Evolutionary conservation across 768 basidiomycete species (phyloP).

Genomic region (Tremella mesenterica): DNA sequence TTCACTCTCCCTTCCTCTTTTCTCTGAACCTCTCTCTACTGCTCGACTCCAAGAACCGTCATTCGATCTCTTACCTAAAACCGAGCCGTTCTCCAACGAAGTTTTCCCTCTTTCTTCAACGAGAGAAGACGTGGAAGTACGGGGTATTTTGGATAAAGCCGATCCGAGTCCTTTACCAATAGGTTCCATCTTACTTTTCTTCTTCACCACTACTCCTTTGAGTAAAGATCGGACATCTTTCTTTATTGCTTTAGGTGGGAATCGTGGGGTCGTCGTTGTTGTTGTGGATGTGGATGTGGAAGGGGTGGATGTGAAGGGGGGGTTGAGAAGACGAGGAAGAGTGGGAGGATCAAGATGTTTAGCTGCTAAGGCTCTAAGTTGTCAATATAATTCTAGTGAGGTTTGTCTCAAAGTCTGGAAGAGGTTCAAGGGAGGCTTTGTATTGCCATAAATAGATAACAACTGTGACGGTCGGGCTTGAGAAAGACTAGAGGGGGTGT

Average conservation of each 20-base stretch:
- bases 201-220: slow-evolving; percentile 43
- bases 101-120: too few relatives aligned
- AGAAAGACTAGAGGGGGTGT: too few relatives aligned
- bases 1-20: background rate
- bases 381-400: background rate
- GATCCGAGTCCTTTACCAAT: background rate
- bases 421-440: too few relatives aligned
- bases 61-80: too few relatives aligned
- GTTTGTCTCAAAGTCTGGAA: background rate
- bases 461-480: too few relatives aligned
- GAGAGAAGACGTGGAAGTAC: too few relatives aligned
- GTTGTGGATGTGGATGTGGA: slow-evolving; percentile 5
- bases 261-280: slow-evolving; percentile 5
- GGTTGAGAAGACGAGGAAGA: background rate
- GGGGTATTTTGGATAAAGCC: too few relatives aligned
- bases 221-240: slow-evolving; percentile 40
- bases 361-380: slow-evolving; percentile 17
- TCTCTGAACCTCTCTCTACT: background rate
- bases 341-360: slow-evolving; percentile 7
- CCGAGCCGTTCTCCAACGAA: too few relatives aligned
- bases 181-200: slow-evolving; percentile 30
- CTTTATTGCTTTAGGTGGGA: slow-evolving; percentile 32
- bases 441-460: too few relatives aligned
- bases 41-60: slow-evolving; percentile 44
- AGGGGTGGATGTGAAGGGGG: background rate